phyloP scores from a whole-genome alignment of 345 rosid species.

The Gossypium longicalyx region DNA sequence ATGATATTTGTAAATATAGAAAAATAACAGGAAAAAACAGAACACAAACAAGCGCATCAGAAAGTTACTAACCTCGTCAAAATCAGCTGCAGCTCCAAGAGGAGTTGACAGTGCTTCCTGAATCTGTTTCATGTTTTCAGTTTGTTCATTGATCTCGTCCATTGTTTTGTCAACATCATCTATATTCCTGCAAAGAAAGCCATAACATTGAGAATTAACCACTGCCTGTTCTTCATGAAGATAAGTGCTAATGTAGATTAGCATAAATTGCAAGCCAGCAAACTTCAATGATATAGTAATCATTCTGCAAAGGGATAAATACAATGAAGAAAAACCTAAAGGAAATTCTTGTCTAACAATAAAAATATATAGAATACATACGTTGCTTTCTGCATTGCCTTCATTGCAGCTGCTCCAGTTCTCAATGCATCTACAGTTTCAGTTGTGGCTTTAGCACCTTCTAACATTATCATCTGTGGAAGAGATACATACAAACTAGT shows the following conservation, averaged over 20 bases:
- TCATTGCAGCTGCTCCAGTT: slow-evolving; percentile 80
- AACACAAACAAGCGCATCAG: neutral
- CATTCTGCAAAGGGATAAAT: neutral
- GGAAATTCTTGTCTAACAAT: neutral
- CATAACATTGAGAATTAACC: neutral
- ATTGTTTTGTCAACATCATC: slow-evolving; percentile 85
- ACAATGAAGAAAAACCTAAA: slow-evolving; percentile 7
- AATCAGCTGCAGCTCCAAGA: slow-evolving; percentile 71
- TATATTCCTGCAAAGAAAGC: slow-evolving; percentile 51
- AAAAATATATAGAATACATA: slow-evolving; percentile 28
- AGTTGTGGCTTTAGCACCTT: slow-evolving; percentile 82
- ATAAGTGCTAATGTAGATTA: neutral
- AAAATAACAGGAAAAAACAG: neutral
- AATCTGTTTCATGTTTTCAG: slow-evolving; percentile 86
- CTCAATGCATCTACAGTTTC: slow-evolving; percentile 88
- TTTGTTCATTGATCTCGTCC: slow-evolving; percentile 91
- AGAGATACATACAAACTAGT: neutral
- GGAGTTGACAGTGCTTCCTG: slow-evolving; percentile 85
- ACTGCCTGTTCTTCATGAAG: neutral
- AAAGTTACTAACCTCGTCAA: slow-evolving; percentile 61
- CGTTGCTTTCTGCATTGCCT: slow-evolving; percentile 95
- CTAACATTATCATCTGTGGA: slow-evolving; percentile 74
- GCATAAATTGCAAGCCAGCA: neutral
- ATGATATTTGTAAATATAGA: neutral
- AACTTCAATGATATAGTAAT: neutral